A percentile compares a stretch with the other conserved stretches of the same genome.
These are phyloP conservation scores for Darksidea phi DNA, from an alignment of 495 filamentous ascomycete species.

Conservation along the genomic window DNA sequence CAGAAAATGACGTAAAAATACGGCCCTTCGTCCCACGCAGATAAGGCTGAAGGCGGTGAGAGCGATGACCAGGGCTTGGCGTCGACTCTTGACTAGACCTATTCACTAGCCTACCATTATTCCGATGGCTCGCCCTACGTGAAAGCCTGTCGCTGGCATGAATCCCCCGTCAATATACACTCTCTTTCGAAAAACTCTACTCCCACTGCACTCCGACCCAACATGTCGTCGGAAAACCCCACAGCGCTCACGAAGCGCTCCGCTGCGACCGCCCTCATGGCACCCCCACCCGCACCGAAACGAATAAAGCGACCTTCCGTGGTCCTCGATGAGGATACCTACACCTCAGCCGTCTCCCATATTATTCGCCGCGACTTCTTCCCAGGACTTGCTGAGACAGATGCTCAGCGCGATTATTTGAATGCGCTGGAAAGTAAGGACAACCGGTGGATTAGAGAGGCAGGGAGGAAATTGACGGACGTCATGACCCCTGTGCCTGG, in stretches of 20 bases:
- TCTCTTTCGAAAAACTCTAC: slow-evolving; percentile 3
- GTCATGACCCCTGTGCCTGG: slow-evolving; percentile 76
- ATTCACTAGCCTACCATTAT: background rate
- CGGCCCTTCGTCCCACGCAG: too few species aligned
- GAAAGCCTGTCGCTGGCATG: background rate
- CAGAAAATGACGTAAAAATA: slow-evolving; percentile 3
- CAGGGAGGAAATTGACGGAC: slow-evolving; percentile 67
- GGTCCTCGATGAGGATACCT: slow-evolving; percentile 90
- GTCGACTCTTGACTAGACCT: background rate
- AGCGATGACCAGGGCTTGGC: slow-evolving; percentile 10
- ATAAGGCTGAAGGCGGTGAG: slow-evolving; percentile 33
- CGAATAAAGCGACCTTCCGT: slow-evolving; percentile 89
- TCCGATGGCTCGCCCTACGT: background rate
- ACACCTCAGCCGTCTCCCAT: slow-evolving; percentile 84
- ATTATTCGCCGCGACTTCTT: slow-evolving; percentile 98
- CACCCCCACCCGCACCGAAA: slow-evolving; percentile 82
- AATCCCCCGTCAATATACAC: background rate
- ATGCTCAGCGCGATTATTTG: slow-evolving; percentile 87
- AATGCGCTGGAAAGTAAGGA: slow-evolving; percentile 85
- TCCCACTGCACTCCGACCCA: too few species aligned
- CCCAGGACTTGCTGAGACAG: slow-evolving; percentile 80
- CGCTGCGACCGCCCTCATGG: slow-evolving; percentile 72
- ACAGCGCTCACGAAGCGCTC: slow-evolving; percentile 63
- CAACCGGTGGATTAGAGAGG: slow-evolving; percentile 79
- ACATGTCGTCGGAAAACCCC: slow-evolving; percentile 31